Evolutionary conservation across 2,329 filamentous ascomycete species (phyloP).

Genomic region (Mycosphaerella sp.): DNA sequence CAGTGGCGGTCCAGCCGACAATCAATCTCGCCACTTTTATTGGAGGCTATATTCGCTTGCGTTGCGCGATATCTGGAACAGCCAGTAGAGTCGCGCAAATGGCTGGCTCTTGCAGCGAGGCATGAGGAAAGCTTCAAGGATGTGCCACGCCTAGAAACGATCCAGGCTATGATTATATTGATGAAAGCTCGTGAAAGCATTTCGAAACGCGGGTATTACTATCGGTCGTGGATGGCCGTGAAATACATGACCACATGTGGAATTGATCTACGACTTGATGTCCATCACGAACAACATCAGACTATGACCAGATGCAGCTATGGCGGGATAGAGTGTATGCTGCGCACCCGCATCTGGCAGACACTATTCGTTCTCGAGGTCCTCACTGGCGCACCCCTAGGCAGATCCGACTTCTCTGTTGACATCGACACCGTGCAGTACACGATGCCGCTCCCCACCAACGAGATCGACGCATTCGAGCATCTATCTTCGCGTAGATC

Average conservation of each 20-base stretch:
- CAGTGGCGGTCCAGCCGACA: constrained; percentile 80
- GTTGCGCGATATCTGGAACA: constrained; percentile 78
- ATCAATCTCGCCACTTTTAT: constrained; percentile 79
- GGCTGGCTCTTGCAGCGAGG: constrained; percentile 82
- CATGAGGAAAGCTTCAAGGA: constrained; percentile 94
- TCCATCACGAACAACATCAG: constrained; percentile 75
- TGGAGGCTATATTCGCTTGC: constrained; percentile 89
- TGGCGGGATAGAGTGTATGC: constrained; percentile 66
- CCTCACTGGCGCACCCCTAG: constrained; percentile 92
- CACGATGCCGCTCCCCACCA: constrained; percentile 55
- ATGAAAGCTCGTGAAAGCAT: constrained; percentile 88
- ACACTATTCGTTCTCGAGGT: constrained; percentile 77
- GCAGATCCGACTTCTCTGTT: constrained; percentile 67
- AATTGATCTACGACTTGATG: constrained; percentile 82
- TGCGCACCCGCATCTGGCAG: constrained; percentile 87
- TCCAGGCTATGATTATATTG: constrained; percentile 81
- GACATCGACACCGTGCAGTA: constrained; percentile 71
- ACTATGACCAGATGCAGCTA: constrained; percentile 63
- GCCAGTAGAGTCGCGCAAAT: constrained; percentile 77
- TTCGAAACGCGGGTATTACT: constrained; percentile 91
- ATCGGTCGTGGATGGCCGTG: constrained; percentile 93
- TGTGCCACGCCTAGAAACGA: constrained; percentile 78
- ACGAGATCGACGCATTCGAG: constrained; percentile 68
- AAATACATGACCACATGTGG: constrained; percentile 90
- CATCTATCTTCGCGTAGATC: constrained; percentile 76